Conservation (phyloP, 306 rosid genomes). For the Cajanus cajan region DNA sequence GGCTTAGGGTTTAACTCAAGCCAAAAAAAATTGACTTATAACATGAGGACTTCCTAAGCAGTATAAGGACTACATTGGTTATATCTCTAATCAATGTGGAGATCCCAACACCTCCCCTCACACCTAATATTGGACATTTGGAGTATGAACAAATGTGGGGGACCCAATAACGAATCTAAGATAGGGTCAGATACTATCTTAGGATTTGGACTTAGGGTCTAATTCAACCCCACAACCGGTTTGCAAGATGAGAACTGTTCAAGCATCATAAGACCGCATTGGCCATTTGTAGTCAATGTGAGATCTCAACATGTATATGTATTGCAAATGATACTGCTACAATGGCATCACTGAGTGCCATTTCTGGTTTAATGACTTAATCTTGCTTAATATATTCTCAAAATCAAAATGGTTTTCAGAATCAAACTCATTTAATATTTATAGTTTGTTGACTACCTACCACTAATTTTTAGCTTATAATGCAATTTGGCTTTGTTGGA, state of each 20-base stretch:
- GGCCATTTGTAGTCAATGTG: background rate
- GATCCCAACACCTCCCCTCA: background rate
- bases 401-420: background rate
- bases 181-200: background rate
- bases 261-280: background rate
- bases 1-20: background rate
- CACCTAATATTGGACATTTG: no score
- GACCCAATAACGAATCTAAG: no score
- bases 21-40: no score
- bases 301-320: background rate
- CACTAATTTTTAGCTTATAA: background rate
- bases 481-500: conserved; percentile 15
- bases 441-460: background rate
- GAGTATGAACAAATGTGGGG: background rate
- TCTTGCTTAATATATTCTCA: background rate
- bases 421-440: background rate
- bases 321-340: background rate
- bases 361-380: background rate
- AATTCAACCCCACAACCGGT: background rate
- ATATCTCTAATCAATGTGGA: background rate
- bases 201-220: no score
- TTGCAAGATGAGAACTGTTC: no score
- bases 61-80: no score
- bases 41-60: background rate
- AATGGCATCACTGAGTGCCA: background rate